Evolutionary conservation across 2,329 filamentous ascomycete species (phyloP).

Genomic region (Knufia petricola): DNA sequence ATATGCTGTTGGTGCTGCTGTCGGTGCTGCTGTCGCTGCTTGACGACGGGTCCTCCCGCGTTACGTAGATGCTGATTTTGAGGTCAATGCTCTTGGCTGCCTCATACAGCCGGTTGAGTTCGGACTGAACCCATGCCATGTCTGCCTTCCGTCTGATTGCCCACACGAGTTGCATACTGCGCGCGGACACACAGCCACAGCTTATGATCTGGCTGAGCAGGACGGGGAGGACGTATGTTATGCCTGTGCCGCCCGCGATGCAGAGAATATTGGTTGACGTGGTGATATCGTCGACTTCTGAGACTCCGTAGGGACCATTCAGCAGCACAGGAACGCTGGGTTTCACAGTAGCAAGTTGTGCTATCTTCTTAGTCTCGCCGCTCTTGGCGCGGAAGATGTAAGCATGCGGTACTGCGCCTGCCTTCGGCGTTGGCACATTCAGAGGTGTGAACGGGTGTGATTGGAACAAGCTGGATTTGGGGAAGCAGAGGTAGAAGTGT

Average conservation of each 20-base stretch:
- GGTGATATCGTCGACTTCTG: constrained; percentile 8
- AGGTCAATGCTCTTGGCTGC: constrained; percentile 34
- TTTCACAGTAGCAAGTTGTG: constrained; percentile 31
- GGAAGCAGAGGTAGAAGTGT: constrained; percentile 63
- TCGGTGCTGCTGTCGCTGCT: constrained; percentile 5
- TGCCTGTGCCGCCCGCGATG: constrained; percentile 50
- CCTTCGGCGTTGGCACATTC: constrained; percentile 37
- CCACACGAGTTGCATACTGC: constrained; percentile 56
- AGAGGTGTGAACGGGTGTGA: constrained; percentile 62
- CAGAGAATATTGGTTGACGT: constrained; percentile 41
- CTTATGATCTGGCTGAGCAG: constrained; percentile 32
- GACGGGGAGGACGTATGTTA: constrained; percentile 48
- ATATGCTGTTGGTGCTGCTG: constrained; percentile 5
- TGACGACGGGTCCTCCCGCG: constrained; percentile 35
- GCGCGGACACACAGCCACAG: constrained; percentile 22
- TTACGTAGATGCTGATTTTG: constrained; percentile 50
- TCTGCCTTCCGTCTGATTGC: constrained; percentile 47
- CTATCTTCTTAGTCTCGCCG: constrained; percentile 51
- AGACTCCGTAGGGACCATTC: constrained; percentile 52
- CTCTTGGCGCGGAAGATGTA: constrained; percentile 30
- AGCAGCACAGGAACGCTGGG: constrained; percentile 48
- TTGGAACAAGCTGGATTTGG: constrained; percentile 59
- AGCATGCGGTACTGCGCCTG: constrained; percentile 25
- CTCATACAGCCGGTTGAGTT: constrained; percentile 43
- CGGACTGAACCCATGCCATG: constrained; percentile 48